Percentiles rank a stretch among this genome's conserved stretches.
Conservation (phyloP, 768 basidiomycete genomes). For the Suillus plorans region DNA sequence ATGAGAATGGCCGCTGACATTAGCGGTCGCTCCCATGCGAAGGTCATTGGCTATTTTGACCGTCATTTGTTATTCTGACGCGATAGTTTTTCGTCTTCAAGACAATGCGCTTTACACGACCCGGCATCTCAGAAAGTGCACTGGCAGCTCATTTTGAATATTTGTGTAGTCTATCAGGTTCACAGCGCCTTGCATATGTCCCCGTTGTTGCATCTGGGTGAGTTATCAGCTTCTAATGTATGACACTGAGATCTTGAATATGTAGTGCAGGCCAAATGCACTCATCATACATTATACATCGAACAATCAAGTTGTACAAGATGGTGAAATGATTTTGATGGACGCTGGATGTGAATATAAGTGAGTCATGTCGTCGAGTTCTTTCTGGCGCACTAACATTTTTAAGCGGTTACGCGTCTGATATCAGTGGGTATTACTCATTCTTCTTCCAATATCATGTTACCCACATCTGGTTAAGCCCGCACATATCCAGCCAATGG, state of each 20-base stretch:
- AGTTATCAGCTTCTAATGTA: slow-evolving; percentile 17
- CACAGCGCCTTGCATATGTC: slow-evolving; percentile 92
- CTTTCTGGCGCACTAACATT: slow-evolving; percentile 8
- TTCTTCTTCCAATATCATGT: slow-evolving; percentile 3
- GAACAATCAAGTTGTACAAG: slow-evolving; percentile 75
- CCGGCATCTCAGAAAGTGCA: slow-evolving; percentile 56
- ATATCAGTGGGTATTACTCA: slow-evolving; percentile 68
- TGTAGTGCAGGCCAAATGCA: slow-evolving; percentile 65
- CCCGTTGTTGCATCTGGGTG: slow-evolving; percentile 97
- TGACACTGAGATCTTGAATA: neutral
- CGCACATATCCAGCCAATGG: slow-evolving; percentile 89
- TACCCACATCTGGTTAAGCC: slow-evolving; percentile 41
- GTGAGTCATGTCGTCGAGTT: slow-evolving; percentile 39
- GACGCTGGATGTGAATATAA: slow-evolving; percentile 94
- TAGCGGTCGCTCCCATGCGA: slow-evolving; percentile 81
- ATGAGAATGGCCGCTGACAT: slow-evolving; percentile 89
- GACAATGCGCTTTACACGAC: slow-evolving; percentile 80
- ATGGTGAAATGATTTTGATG: slow-evolving; percentile 77
- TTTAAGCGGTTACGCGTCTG: slow-evolving; percentile 85
- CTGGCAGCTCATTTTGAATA: slow-evolving; percentile 90
- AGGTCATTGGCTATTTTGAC: slow-evolving; percentile 45
- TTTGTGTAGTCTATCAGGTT: slow-evolving; percentile 72
- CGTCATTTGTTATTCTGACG: neutral
- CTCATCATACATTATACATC: slow-evolving; percentile 93
- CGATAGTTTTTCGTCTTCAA: slow-evolving; percentile 26